These are phyloP conservation scores for Coemansia sp. DNA, from an alignment of 192 early-diverging fungal species.

Conservation along the genomic window DNA sequence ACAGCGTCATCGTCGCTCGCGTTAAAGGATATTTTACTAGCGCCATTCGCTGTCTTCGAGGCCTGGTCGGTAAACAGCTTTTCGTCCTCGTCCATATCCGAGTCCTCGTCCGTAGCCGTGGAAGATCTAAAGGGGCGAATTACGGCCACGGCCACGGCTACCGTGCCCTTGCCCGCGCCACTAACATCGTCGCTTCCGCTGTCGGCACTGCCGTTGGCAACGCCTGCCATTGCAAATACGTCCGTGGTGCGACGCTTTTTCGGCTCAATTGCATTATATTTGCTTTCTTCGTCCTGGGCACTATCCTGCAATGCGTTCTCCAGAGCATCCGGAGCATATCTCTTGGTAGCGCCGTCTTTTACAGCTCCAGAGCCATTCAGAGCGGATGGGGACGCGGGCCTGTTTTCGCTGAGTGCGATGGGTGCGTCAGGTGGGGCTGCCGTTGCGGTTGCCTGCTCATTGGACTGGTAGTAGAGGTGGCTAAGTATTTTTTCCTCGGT, in stretches of 20 bases:
- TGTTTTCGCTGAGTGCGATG: background rate
- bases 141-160: conserved; percentile 27
- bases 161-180: conserved; percentile 4
- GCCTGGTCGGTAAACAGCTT: background rate
- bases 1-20: conserved; percentile 29
- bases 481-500: conserved; percentile 45
- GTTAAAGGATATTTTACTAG: conserved; percentile 18
- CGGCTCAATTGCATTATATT: conserved; percentile 30
- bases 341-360: background rate
- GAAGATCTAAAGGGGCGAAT: conserved; percentile 25
- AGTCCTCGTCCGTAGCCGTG: conserved; percentile 19
- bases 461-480: conserved; percentile 43
- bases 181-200: background rate
- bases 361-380: background rate
- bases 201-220: background rate
- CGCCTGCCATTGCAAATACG: background rate
- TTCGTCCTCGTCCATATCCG: background rate
- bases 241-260: background rate
- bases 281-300: conserved; percentile 13
- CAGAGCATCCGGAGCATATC: background rate
- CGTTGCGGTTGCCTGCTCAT: conserved; percentile 9
- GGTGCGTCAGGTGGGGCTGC: background rate
- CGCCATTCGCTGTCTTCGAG: background rate
- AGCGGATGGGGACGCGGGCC: background rate
- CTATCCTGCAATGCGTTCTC: background rate